Percentiles rank a stretch among this genome's conserved stretches.
These are phyloP conservation scores for Sclerotinia sclerotiorum DNA, from an alignment of 2,329 filamentous ascomycete species.

Conservation along the genomic window DNA sequence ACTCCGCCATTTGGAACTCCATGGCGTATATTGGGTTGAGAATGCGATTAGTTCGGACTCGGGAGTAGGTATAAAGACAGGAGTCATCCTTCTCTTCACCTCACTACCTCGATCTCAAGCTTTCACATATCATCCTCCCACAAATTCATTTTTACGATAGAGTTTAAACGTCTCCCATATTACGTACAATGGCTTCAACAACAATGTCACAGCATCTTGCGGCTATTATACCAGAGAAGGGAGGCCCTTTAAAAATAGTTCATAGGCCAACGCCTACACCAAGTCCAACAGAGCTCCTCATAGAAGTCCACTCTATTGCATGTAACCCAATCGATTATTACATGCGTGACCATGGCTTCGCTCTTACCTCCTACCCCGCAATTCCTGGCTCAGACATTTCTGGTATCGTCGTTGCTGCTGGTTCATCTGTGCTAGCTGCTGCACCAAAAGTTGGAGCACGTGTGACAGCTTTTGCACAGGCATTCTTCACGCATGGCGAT, in stretches of 20 bases:
- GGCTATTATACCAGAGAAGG: constrained; percentile 9
- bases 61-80: constrained; percentile 3
- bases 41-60: background rate
- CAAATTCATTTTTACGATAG: background rate
- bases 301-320: constrained; percentile 44
- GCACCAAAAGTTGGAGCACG: constrained; percentile 25
- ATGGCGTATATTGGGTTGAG: background rate
- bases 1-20: background rate
- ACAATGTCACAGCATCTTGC: constrained; percentile 11
- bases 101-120: background rate
- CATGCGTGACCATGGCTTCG: constrained; percentile 41
- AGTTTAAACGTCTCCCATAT: background rate
- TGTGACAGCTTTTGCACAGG: constrained; percentile 41
- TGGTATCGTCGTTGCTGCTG: constrained; percentile 26
- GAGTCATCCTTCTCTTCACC: too few species aligned
- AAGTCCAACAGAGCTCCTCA: constrained; percentile 44
- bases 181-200: background rate
- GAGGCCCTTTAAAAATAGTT: background rate
- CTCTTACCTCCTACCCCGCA: constrained; percentile 29
- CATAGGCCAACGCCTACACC: constrained; percentile 41
- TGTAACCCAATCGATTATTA: constrained; percentile 45
- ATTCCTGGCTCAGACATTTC: constrained; percentile 30
- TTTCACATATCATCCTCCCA: background rate
- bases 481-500: constrained; percentile 19
- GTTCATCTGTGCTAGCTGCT: constrained; percentile 23